phyloP scores from a whole-genome alignment of 495 filamentous ascomycete species.

The Choiromyces venosus region DNA sequence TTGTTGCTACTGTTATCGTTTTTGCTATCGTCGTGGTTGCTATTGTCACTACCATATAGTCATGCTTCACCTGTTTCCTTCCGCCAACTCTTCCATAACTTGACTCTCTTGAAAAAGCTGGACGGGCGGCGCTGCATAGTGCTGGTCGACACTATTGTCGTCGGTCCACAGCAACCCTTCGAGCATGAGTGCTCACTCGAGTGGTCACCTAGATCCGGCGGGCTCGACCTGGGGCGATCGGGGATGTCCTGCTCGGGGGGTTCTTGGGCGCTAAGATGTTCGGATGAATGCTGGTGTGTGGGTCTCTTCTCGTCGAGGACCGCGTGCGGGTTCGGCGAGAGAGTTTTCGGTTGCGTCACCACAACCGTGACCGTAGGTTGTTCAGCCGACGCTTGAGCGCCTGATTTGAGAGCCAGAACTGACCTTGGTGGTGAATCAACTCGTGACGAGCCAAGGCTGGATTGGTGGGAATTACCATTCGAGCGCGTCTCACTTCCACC shows the following conservation, averaged over 20 bases:
- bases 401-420: slow-evolving; percentile 7
- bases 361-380: slow-evolving; percentile 37
- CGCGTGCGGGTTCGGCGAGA: slow-evolving; percentile 24
- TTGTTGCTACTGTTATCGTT: slow-evolving; percentile 11
- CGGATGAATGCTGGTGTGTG: slow-evolving; percentile 41
- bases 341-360: slow-evolving; percentile 35
- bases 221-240: slow-evolving; percentile 39
- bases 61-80: slow-evolving; percentile 40
- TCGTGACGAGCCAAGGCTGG: slow-evolving; percentile 25
- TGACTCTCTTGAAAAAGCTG: slow-evolving; percentile 41
- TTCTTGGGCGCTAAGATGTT: slow-evolving; percentile 33
- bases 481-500: not conserved
- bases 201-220: slow-evolving; percentile 40
- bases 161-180: slow-evolving; percentile 34
- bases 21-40: slow-evolving; percentile 9
- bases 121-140: slow-evolving; percentile 40
- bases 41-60: slow-evolving; percentile 41
- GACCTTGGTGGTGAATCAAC: slow-evolving; percentile 28
- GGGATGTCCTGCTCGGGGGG: slow-evolving; percentile 24
- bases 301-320: slow-evolving; percentile 37
- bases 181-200: slow-evolving; percentile 41
- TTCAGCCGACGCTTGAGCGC: slow-evolving; percentile 23
- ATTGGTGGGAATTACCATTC: slow-evolving; percentile 26
- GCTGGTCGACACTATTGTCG: slow-evolving; percentile 33
- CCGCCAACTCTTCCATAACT: slow-evolving; percentile 36